A percentile compares a stretch with the other conserved stretches of the same genome.
Evolutionary conservation across 768 basidiomycete species (phyloP).

Genomic region (Trametes maxima): DNA sequence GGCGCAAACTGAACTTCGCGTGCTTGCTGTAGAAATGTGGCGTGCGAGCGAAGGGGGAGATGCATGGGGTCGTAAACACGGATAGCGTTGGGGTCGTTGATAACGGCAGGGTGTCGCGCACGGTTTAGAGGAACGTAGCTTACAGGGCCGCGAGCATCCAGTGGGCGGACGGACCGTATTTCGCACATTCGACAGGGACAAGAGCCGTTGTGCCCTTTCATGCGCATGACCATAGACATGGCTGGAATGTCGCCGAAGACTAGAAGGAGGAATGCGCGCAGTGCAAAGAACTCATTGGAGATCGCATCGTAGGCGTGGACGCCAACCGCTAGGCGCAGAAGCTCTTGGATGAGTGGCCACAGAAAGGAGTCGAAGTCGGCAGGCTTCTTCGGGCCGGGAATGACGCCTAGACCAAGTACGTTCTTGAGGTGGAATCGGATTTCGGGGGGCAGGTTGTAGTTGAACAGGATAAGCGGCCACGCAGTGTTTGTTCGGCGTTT

Average conservation of each 20-base stretch:
- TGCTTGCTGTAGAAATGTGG: slow-evolving; percentile 14
- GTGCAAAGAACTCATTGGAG: slow-evolving; percentile 16
- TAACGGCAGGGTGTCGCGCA: slow-evolving; percentile 9
- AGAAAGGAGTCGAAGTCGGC: slow-evolving; percentile 33
- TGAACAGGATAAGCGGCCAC: slow-evolving; percentile 46
- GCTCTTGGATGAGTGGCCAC: slow-evolving; percentile 32
- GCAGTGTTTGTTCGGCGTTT: slow-evolving; percentile 35
- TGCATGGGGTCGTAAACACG: slow-evolving; percentile 12
- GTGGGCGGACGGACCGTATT: slow-evolving; percentile 26
- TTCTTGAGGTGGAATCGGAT: slow-evolving; percentile 22
- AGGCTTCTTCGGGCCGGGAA: slow-evolving; percentile 27
- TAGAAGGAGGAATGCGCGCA: slow-evolving; percentile 30
- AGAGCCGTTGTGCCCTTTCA: too few species aligned
- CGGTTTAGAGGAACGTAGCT: slow-evolving; percentile 28
- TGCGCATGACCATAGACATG: slow-evolving; percentile 30
- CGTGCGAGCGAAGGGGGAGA: slow-evolving; percentile 25
- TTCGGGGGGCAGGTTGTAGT: slow-evolving; percentile 38
- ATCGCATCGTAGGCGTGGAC: slow-evolving; percentile 22
- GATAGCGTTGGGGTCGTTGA: not conserved
- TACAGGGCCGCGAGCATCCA: not conserved
- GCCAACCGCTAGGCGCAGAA: slow-evolving; percentile 27
- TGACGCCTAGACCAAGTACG: slow-evolving; percentile 26
- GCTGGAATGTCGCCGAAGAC: slow-evolving; percentile 33
- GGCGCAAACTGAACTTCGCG: slow-evolving; percentile 17
- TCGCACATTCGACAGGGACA: too few species aligned